Evolutionary conservation across 2,329 filamentous ascomycete genomes (phyloP), one percentile per base, ranked within the genome.

Genomic region (Alternaria sp.): DNA sequence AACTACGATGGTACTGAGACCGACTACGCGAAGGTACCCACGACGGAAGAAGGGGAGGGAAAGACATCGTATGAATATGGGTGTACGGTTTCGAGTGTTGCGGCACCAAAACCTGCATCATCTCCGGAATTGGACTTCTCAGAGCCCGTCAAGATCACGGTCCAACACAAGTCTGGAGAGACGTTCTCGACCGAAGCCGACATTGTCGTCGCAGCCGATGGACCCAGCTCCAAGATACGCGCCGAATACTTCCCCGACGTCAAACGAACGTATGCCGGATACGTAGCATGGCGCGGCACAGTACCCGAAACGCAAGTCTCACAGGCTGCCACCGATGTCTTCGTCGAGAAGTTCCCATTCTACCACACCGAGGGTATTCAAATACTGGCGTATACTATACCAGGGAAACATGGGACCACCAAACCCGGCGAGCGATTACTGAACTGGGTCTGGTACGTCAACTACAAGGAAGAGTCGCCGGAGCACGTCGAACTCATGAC

Each of bases 361-460:
- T 73, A 66, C 44, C 69, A 73, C 23, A 55, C 63, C 2, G 12
- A 62, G 8, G 63, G 67, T 15, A 51, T 63, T 0, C 68, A 72
- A 15, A 71, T 73, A 19, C 60, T 73, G 1, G 69, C 66, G 1
- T 84, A 84, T 63, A 68, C 79, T 8, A 83, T 85, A 10, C 83
- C 83, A 0, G 80, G 80, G 0, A 72, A 76, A 4, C 61, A 79
- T 9, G 83, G 83, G 0, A 72, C 70, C 2, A 70, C 81, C 6
- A 67, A 72, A 32, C 68, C 73, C 0, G 81, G 80, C 3, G 70
- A 81, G 12, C 76, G 82, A 7, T 73, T 83, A 2, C 66, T 84
- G 60, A 85, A 85, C 65, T 83, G 77, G 75, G 78, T 85, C 1
- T 84, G 81, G 80, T 85, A 85, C 64, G 72, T 68, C 26, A 82